Conservation (phyloP, 805 yeast genomes). For the Starmerella potacharoeniae region DNA sequence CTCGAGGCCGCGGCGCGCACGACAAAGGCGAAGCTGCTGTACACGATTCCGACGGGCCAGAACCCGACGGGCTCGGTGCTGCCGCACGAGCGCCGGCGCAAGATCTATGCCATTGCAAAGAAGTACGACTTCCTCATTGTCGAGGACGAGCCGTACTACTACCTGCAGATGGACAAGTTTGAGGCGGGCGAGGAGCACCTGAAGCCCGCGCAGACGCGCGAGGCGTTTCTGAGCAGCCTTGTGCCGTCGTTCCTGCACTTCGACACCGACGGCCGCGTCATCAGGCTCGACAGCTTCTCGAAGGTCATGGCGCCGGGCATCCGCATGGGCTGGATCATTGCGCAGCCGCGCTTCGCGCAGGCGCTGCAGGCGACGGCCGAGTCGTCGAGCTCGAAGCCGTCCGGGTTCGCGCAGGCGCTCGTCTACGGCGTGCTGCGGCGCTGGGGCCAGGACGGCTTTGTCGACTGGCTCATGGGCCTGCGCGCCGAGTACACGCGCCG, state of each 20-base stretch:
- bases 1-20: slow-evolving; percentile 48
- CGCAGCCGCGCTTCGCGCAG: slow-evolving; percentile 48
- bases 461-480: slow-evolving; percentile 77
- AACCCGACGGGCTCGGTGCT: slow-evolving; percentile 93
- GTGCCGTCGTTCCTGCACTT: slow-evolving; percentile 63
- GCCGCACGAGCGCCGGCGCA: slow-evolving; percentile 60
- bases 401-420: slow-evolving; percentile 72
- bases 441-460: slow-evolving; percentile 85
- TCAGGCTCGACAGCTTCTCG: slow-evolving; percentile 81
- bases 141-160: slow-evolving; percentile 97
- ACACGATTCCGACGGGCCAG: slow-evolving; percentile 92
- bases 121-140: slow-evolving; percentile 77
- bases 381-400: slow-evolving; percentile 65
- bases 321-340: slow-evolving; percentile 82
- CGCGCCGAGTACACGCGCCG: slow-evolving; percentile 69
- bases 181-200: slow-evolving; percentile 21
- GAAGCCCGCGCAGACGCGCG: slow-evolving; percentile 33
- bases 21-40: slow-evolving; percentile 61
- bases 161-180: slow-evolving; percentile 83
- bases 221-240: slow-evolving; percentile 53
- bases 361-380: slow-evolving; percentile 64
- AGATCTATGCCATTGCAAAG: slow-evolving; percentile 64
- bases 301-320: slow-evolving; percentile 86
- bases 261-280: slow-evolving; percentile 79
- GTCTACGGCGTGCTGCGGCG: slow-evolving; percentile 58